Conservation (phyloP, 768 basidiomycete genomes). For the Suillus subaureus region DNA sequence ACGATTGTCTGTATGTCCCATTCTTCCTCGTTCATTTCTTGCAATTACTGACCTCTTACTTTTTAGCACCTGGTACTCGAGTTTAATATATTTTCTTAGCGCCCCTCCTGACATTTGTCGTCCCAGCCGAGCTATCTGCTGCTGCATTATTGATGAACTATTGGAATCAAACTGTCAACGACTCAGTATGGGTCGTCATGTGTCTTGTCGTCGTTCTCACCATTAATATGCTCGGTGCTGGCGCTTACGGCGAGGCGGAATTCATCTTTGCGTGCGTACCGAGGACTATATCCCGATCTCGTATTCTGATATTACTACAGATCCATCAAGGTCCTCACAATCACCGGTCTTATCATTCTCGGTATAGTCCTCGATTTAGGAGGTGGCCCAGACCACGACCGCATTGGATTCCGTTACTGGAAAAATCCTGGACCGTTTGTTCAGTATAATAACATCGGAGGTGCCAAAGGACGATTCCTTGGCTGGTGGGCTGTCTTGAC, state of each 20-base stretch:
- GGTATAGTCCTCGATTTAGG: slow-evolving; percentile 83
- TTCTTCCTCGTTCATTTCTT: not conserved
- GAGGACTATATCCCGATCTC: not conserved
- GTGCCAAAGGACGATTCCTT: slow-evolving; percentile 76
- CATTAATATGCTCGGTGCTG: slow-evolving; percentile 78
- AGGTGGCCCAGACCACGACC: slow-evolving; percentile 82
- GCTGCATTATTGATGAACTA: slow-evolving; percentile 77
- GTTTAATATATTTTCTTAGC: not conserved
- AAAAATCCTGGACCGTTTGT: slow-evolving; percentile 87
- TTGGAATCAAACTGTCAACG: slow-evolving; percentile 60
- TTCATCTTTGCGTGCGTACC: slow-evolving; percentile 73
- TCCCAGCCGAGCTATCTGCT: slow-evolving; percentile 34
- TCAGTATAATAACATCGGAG: slow-evolving; percentile 65
- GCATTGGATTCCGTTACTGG: slow-evolving; percentile 69
- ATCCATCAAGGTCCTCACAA: slow-evolving; percentile 89
- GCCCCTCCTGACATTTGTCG: slow-evolving; percentile 5
- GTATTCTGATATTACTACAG: slow-evolving; percentile 21
- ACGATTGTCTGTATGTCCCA: slow-evolving; percentile 21
- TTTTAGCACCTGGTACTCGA: not conserved
- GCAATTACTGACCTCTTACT: slow-evolving; percentile 27
- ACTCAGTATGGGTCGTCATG: slow-evolving; percentile 81
- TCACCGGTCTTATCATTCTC: slow-evolving; percentile 70
- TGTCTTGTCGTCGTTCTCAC: slow-evolving; percentile 73
- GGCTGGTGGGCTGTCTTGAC: slow-evolving; percentile 73
- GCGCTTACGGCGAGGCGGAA: slow-evolving; percentile 83